These are phyloP conservation scores for Cryptococcus sp. DNA, from an alignment of 1,284 basidiomycete genomes.

Conservation along the genomic window DNA sequence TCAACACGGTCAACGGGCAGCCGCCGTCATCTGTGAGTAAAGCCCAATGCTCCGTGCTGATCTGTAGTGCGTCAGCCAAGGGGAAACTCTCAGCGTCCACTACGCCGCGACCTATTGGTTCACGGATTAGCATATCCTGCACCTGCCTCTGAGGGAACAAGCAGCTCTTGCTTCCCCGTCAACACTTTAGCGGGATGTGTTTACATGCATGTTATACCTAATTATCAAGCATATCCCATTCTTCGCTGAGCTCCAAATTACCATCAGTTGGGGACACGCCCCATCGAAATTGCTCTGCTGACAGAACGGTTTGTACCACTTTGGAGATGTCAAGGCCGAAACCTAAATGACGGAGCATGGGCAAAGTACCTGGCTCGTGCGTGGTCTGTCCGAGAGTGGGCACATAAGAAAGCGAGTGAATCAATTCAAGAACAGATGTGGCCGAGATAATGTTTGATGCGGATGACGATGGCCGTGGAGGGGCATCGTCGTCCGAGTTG, in stretches of 20 bases:
- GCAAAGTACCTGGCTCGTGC: constrained; percentile 38
- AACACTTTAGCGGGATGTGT: not conserved
- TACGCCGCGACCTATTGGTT: constrained; percentile 61
- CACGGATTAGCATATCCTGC: constrained; percentile 18
- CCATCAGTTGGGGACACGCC: constrained; percentile 8
- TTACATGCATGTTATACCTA: not conserved
- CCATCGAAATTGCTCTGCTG: constrained; percentile 29
- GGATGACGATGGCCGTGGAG: constrained; percentile 1
- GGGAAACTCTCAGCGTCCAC: constrained; percentile 55
- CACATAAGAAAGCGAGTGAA: constrained; percentile 28
- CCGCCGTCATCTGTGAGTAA: constrained; percentile 60
- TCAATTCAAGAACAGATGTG: constrained; percentile 35
- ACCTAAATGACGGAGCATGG: constrained; percentile 30
- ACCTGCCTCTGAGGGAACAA: not conserved
- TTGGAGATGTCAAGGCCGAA: constrained; percentile 45
- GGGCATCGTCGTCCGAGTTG: constrained; percentile 12
- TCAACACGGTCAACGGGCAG: constrained; percentile 64
- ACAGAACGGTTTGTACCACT: constrained; percentile 37
- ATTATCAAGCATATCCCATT: constrained; percentile 43
- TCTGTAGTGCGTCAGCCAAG: constrained; percentile 54
- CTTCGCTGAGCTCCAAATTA: constrained; percentile 34
- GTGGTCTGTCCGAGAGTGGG: constrained; percentile 32
- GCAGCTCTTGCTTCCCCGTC: not conserved
- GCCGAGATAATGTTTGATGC: constrained; percentile 24
- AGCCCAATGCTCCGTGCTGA: not conserved